These are phyloP conservation scores for Pseudogymnoascus sp. DNA, from an alignment of 2,329 filamentous ascomycete genomes.

Conservation along the genomic window DNA sequence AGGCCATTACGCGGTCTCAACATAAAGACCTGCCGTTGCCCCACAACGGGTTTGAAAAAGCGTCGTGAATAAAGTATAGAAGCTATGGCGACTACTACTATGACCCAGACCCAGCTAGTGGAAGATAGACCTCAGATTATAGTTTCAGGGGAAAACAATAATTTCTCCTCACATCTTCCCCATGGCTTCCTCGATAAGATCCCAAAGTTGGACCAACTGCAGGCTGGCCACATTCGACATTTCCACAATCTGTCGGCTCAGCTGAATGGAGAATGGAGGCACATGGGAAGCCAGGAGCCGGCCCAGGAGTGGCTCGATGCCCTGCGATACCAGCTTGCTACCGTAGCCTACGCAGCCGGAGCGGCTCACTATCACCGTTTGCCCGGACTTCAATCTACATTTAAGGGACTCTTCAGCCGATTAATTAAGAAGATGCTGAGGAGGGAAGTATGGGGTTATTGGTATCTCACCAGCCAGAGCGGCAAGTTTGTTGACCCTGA, in stretches of 20 bases:
- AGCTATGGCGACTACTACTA: background rate
- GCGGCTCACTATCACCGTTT: constrained; percentile 33
- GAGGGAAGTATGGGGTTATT: constrained; percentile 36
- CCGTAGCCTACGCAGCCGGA: constrained; percentile 32
- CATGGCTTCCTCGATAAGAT: background rate
- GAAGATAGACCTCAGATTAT: background rate
- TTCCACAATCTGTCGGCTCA: constrained; percentile 29
- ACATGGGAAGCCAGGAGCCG: constrained; percentile 30
- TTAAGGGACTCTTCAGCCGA: constrained; percentile 28
- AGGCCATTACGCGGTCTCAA: background rate
- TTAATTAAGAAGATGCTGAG: constrained; percentile 36
- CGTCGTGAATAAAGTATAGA: background rate
- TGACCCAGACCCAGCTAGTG: background rate
- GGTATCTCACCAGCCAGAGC: constrained; percentile 32
- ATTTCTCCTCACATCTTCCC: background rate
- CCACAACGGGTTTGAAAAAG: background rate
- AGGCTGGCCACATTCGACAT: constrained; percentile 31
- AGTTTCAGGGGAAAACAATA: background rate
- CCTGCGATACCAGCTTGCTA: constrained; percentile 16
- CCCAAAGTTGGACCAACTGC: constrained; percentile 17
- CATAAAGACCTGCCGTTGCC: background rate
- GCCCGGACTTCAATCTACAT: constrained; percentile 28
- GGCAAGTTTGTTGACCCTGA: constrained; percentile 30
- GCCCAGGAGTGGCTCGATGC: constrained; percentile 29
- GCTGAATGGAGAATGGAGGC: constrained; percentile 24